Evolutionary conservation across 1,284 basidiomycete genomes (phyloP).

Genomic region (Cryptococcus sp.): DNA sequence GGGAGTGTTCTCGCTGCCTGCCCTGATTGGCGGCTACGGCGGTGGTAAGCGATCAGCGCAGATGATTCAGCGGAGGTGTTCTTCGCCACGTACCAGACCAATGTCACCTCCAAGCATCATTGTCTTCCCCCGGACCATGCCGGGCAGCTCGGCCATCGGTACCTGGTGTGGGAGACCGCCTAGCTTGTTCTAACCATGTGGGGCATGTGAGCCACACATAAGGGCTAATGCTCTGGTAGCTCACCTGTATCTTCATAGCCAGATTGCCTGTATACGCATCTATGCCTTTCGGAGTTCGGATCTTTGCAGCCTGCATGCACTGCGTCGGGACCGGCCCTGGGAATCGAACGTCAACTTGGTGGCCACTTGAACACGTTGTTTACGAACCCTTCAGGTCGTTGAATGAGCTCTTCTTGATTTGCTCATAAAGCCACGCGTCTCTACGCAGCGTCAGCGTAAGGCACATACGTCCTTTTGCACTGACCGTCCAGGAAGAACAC

Average conservation of each 20-base stretch:
- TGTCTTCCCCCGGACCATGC: constrained; percentile 38
- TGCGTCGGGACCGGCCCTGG: constrained; percentile 47
- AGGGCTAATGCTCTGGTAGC: not conserved
- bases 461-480: not conserved
- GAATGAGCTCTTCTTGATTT: constrained; percentile 53
- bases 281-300: constrained; percentile 38
- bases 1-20: constrained; percentile 38
- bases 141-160: constrained; percentile 41
- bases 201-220: constrained; percentile 15
- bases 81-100: constrained; percentile 38
- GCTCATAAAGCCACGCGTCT: constrained; percentile 52
- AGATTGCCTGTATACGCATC: constrained; percentile 55
- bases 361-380: not conserved
- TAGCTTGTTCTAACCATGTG: constrained; percentile 50
- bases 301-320: constrained; percentile 52
- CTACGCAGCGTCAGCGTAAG: constrained; percentile 17
- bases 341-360: not conserved
- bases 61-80: constrained; percentile 4
- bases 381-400: constrained; percentile 34
- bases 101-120: constrained; percentile 45
- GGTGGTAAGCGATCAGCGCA: constrained; percentile 4
- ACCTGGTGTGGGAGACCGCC: constrained; percentile 53
- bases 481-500: constrained; percentile 47
- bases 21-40: constrained; percentile 37
- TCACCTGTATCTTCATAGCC: constrained; percentile 43